Conservation (phyloP, 1,139 yeast species). For the Yarrowia galli region DNA sequence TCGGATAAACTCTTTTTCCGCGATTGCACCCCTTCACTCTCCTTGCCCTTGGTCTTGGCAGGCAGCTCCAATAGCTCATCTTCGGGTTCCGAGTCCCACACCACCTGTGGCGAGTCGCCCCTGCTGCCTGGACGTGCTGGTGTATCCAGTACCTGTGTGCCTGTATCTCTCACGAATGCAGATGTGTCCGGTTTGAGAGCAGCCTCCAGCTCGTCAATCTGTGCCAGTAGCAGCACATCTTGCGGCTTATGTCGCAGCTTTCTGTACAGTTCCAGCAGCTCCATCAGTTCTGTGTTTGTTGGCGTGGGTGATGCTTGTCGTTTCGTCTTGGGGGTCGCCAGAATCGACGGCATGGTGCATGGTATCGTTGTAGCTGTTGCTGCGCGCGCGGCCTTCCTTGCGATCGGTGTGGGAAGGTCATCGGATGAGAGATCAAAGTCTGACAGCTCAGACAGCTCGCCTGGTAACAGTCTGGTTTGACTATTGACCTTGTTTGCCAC, state of each 20-base stretch:
- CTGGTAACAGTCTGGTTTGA: constrained; percentile 3
- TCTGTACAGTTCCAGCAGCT: constrained; percentile 12
- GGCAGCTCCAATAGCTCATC: constrained; percentile 9
- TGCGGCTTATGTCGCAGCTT: constrained; percentile 10
- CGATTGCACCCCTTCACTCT: not conserved
- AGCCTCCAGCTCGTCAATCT: constrained; percentile 30
- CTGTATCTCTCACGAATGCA: not conserved
- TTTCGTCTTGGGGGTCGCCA: constrained; percentile 5
- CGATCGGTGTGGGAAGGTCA: constrained; percentile 4
- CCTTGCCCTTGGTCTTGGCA: not conserved
- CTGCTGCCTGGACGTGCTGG: constrained; percentile 24
- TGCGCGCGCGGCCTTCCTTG: not conserved
- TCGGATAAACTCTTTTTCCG: not conserved
- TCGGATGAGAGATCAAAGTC: constrained; percentile 27
- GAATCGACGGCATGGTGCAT: constrained; percentile 10
- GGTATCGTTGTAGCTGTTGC: constrained; percentile 3
- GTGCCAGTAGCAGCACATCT: constrained; percentile 10
- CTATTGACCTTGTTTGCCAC: not conserved
- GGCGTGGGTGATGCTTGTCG: not conserved
- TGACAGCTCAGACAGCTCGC: not conserved
- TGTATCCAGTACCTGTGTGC: constrained; percentile 2
- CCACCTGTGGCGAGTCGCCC: constrained; percentile 13
- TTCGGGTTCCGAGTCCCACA: constrained; percentile 13
- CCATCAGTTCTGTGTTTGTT: not conserved
- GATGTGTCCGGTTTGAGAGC: constrained; percentile 14